Evolutionary conservation across 768 basidiomycete genomes (phyloP).

Genomic region (Leccinum arenicola): DNA sequence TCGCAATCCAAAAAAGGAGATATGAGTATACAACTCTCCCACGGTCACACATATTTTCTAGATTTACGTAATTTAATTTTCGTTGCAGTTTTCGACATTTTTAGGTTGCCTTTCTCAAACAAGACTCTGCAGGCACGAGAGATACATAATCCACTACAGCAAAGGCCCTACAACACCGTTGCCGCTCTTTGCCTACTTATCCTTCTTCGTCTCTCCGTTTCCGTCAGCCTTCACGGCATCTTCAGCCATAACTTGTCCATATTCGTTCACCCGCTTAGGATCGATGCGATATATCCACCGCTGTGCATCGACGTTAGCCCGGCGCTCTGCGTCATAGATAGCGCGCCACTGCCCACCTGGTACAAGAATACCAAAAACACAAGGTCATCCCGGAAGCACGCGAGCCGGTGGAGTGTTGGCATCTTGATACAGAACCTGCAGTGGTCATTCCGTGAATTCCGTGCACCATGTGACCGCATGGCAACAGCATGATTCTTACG

Average conservation of each 20-base stretch:
- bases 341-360: slow-evolving; percentile 55
- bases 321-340: slow-evolving; percentile 6
- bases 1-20: slow-evolving; percentile 23
- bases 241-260: slow-evolving; percentile 74
- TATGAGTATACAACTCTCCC: slow-evolving; percentile 15
- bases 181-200: slow-evolving; percentile 33
- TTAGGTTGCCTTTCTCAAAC: slow-evolving; percentile 8
- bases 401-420: slow-evolving; percentile 90
- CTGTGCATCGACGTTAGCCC: slow-evolving; percentile 37
- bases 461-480: slow-evolving; percentile 11
- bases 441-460: slow-evolving; percentile 14
- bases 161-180: slow-evolving; percentile 4
- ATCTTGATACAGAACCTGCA: slow-evolving; percentile 91
- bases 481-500: slow-evolving; percentile 47
- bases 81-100: slow-evolving; percentile 8
- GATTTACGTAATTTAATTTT: slow-evolving; percentile 6
- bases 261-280: slow-evolving; percentile 93
- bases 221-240: slow-evolving; percentile 42
- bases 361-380: slow-evolving; percentile 92
- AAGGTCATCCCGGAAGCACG: slow-evolving; percentile 86
- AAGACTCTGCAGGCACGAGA: slow-evolving; percentile 2
- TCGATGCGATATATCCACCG: slow-evolving; percentile 98
- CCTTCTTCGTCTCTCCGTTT: slow-evolving; percentile 55
- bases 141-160: slow-evolving; percentile 6
- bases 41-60: slow-evolving; percentile 19